These are phyloP conservation scores for Benincasa hispida DNA, from an alignment of 306 rosid species.

Conservation along the genomic window DNA sequence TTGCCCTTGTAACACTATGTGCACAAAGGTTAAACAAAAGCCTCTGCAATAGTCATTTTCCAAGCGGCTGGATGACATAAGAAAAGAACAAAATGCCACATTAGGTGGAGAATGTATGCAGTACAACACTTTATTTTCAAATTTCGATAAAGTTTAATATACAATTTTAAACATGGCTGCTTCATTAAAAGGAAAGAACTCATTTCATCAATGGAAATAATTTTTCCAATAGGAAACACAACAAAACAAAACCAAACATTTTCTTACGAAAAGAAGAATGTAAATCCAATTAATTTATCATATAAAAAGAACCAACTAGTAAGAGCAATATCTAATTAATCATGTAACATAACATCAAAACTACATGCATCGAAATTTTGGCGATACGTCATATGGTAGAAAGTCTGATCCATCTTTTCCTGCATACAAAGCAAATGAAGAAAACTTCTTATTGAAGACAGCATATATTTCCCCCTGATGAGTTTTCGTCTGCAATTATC, in stretches of 20 bases:
- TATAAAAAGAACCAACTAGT: not conserved
- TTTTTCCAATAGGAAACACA: no score
- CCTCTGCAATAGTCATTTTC: constrained; percentile 93
- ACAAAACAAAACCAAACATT: no score
- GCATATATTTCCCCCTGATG: constrained; percentile 24
- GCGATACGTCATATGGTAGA: constrained; percentile 39
- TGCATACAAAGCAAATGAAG: constrained; percentile 50
- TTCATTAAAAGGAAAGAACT: not conserved
- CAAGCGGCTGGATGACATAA: constrained; percentile 83
- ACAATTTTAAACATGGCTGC: not conserved
- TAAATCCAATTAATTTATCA: not conserved
- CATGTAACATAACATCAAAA: not conserved
- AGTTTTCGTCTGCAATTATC: constrained; percentile 28
- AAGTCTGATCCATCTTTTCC: constrained; percentile 25
- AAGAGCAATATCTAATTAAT: not conserved
- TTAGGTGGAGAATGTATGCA: no score
- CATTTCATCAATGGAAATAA: not conserved
- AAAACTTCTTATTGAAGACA: constrained; percentile 34
- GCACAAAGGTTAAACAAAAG: constrained; percentile 85
- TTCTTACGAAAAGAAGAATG: not conserved
- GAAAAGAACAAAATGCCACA: no score
- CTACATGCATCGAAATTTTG: constrained; percentile 16
- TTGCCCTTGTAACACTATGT: no score
- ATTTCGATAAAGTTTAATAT: no score
- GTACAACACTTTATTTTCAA: no score